Percentiles rank a stretch among this genome's conserved stretches.
These are phyloP conservation scores for Flaveria linearis DNA, from an alignment of 129 eudicot species.

Conservation along the genomic window DNA sequence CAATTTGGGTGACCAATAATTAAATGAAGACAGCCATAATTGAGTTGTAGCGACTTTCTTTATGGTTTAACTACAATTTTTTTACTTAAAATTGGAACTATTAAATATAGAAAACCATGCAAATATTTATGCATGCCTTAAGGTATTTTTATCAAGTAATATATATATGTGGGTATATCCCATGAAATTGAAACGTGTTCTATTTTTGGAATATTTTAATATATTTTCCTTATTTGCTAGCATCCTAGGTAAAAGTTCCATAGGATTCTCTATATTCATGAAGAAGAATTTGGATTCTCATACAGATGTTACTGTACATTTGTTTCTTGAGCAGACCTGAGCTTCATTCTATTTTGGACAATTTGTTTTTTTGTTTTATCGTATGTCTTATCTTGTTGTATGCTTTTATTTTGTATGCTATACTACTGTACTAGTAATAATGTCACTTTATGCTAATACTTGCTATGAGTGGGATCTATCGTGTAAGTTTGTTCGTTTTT, in stretches of 20 bases:
- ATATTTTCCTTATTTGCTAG: neutral
- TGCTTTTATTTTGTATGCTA: too few relatives aligned
- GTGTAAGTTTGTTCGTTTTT: neutral
- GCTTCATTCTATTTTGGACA: too few relatives aligned
- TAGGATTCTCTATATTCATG: neutral
- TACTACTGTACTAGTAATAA: too few relatives aligned
- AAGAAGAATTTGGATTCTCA: too few relatives aligned
- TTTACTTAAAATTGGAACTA: neutral
- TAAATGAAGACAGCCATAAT: conserved; percentile 14
- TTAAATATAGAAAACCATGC: neutral
- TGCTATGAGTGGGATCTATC: too few relatives aligned
- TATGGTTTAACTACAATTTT: neutral
- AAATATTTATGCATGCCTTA: too few relatives aligned
- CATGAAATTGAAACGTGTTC: neutral
- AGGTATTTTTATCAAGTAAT: neutral
- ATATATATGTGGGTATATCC: neutral
- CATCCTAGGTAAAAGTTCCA: neutral
- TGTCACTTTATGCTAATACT: too few relatives aligned
- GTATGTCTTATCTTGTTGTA: too few relatives aligned
- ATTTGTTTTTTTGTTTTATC: too few relatives aligned
- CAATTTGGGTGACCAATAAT: conserved; percentile 11
- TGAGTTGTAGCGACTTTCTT: neutral
- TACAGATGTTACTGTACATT: too few relatives aligned
- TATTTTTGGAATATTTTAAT: neutral
- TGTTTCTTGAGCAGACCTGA: too few relatives aligned